Conservation (phyloP, 129 eudicot species). For the Flaveria brownii region DNA sequence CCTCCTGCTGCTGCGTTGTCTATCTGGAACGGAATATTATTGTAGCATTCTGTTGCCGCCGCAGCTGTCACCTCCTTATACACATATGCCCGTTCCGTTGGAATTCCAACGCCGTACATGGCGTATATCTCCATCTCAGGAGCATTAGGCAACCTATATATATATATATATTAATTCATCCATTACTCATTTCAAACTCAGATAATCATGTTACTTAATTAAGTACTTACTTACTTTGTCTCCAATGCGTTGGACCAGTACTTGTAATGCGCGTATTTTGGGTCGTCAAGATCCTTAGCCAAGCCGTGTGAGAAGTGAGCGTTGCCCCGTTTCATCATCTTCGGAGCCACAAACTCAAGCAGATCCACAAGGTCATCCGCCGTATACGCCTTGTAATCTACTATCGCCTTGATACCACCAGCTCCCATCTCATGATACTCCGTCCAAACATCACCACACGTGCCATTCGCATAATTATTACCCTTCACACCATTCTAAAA, state of each 20-base stretch:
- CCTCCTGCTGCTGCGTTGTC: conserved; percentile 51
- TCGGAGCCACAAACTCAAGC: conserved; percentile 87
- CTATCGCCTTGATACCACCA: conserved; percentile 74
- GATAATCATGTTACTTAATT: not conserved
- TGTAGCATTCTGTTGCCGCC: conserved; percentile 61
- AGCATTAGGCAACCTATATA: conserved; percentile 73
- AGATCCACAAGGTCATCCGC: conserved; percentile 70
- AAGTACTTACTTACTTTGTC: conserved; percentile 61
- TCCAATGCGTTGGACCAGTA: conserved; percentile 96
- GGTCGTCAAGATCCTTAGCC: conserved; percentile 85
- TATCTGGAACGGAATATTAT: conserved; percentile 70
- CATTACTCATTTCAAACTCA: not conserved
- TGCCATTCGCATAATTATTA: conserved; percentile 52
- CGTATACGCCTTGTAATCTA: conserved; percentile 78
- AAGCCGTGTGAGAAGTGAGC: conserved; percentile 78
- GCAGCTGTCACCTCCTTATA: conserved; percentile 44
- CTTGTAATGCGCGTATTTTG: conserved; percentile 75
- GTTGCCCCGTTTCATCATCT: conserved; percentile 90
- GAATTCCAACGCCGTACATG: conserved; percentile 87
- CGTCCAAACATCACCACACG: conserved; percentile 91
- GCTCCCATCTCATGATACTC: conserved; percentile 95
- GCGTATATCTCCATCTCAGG: conserved; percentile 89
- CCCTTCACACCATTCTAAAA: conserved; percentile 83
- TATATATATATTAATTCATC: not conserved
- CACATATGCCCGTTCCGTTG: conserved; percentile 82